Conservation (phyloP, 768 basidiomycete species). For the Trametes cingulata region DNA sequence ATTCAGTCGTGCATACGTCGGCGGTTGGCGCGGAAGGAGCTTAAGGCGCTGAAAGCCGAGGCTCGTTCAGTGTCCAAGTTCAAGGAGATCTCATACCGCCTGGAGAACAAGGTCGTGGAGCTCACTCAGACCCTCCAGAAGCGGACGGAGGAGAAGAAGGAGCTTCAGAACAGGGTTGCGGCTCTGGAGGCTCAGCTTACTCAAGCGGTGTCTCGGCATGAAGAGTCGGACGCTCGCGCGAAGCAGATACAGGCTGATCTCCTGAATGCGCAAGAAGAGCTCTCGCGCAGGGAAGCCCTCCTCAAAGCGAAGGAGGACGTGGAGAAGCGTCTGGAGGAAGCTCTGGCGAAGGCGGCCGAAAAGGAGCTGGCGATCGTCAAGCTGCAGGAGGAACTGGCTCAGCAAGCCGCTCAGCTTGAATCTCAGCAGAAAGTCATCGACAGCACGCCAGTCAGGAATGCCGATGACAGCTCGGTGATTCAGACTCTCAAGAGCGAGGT, state of each 20-base stretch:
- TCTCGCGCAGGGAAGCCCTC: constrained; percentile 72
- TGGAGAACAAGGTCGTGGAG: constrained; percentile 99
- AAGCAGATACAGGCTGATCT: constrained; percentile 74
- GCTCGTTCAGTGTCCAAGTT: constrained; percentile 97
- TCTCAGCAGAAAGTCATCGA: constrained; percentile 72
- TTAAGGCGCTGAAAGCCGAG: constrained; percentile 82
- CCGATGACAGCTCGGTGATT: constrained; percentile 87
- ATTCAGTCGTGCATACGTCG: constrained; percentile 93
- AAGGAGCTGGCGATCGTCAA: constrained; percentile 84
- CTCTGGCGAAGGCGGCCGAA: constrained; percentile 67
- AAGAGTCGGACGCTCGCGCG: constrained; percentile 76
- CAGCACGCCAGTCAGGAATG: constrained; percentile 58
- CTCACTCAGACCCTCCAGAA: constrained; percentile 92
- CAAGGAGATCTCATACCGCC: constrained; percentile 96
- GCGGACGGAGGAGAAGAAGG: constrained; percentile 89
- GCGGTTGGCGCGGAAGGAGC: constrained; percentile 80
- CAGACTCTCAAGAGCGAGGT: constrained; percentile 91
- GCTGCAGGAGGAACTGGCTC: constrained; percentile 73
- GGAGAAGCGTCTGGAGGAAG: constrained; percentile 80
- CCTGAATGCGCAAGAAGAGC: constrained; percentile 67
- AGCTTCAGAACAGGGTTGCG: constrained; percentile 69
- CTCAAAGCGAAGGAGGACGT: constrained; percentile 74
- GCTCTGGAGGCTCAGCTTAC: constrained; percentile 85
- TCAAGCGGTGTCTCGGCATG: constrained; percentile 83
- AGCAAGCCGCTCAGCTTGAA: constrained; percentile 77